Evolutionary conservation across 225 moss, liverwort and hornwort species (phyloP), one percentile per base, ranked within the genome.

Genomic region (Pseudoscleropodium purum): DNA sequence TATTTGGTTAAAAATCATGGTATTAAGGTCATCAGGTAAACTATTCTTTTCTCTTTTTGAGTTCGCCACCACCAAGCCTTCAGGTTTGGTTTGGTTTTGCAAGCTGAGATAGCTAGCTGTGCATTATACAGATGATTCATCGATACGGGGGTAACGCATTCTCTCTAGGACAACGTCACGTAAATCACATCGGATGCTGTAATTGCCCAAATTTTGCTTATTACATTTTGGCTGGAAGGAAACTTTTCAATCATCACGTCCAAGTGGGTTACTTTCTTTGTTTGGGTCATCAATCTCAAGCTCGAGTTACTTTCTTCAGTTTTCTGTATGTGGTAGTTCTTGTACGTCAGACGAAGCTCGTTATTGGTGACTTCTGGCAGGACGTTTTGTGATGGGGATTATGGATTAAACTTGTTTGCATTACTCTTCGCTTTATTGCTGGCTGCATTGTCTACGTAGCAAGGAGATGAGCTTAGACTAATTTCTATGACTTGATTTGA

Each of bases 11-110:
- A 89, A 54, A 45, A 84, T 57, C 90, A 91, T 93, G 93, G 93
- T 93, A 89, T 89, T 89, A 85, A 92, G 93, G 91, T 93, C 91
- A 93, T 91, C 91, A 93, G 92, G 92, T 92, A 92, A 81, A 92
- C 93, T 92, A 90, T 92, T 90, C 85, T 88, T 89, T 88, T 82
- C 89, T 89, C 76, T 89, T 93, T 93, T 92, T 93, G 85, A 78
- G 85, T 88, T 89, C 93, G 69, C 90, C 91, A 61, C 87, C 88
- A 84, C 86, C 84, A 80, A 81, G 64, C 75, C 74, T 65, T 54
- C 77, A 66, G 77, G 89, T 27, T 83, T 84, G 64, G 82, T 24
- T 83, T 47, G 83, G 83, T 47, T 89, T 91, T 92, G 90, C 85
- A 89, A 89, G 92, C 92, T 87, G 86, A 88, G 88, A 74, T 74